Conservation (phyloP, 2,329 filamentous ascomycete species). For the Cordyceps tenuipes region DNA sequence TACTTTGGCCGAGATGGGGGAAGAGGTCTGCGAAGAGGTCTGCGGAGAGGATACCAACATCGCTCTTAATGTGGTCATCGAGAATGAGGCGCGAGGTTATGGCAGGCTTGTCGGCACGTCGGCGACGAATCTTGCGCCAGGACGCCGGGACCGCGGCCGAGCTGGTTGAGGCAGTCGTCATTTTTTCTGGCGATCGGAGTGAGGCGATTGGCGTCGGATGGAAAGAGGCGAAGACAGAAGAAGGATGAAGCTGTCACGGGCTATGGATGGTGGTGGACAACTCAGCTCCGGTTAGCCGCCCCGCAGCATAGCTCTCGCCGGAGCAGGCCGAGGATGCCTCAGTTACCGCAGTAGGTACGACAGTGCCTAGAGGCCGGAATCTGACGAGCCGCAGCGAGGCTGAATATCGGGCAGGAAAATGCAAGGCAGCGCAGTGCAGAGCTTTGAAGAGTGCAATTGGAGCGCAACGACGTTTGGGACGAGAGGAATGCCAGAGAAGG, state of each 20-base stretch:
- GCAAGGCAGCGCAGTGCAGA: not conserved
- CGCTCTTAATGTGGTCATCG: conserved; percentile 76
- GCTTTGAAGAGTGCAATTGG: not conserved
- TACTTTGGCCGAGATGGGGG: conserved; percentile 48
- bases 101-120: conserved; percentile 62
- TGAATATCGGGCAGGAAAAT: not conserved
- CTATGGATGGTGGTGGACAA: conserved; percentile 1
- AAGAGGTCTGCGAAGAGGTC: conserved; percentile 80
- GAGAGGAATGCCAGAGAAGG: not conserved
- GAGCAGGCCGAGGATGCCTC: conserved; percentile 5
- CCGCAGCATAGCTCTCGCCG: conserved; percentile 10
- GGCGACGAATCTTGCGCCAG: conserved; percentile 41
- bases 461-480: not conserved
- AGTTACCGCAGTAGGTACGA: no score
- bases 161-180: conserved; percentile 18
- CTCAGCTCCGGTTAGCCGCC: conserved; percentile 10
- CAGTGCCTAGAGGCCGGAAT: not conserved
- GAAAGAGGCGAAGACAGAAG: not conserved
- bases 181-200: conserved; percentile 7
- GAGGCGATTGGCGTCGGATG: not conserved
- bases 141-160: conserved; percentile 16
- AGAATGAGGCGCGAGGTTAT: conserved; percentile 74
- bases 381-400: not conserved
- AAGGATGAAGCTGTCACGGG: not conserved
- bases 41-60: conserved; percentile 77